Percentiles rank a stretch among this genome's conserved stretches.
These are phyloP conservation scores for Cordyceps farinosa DNA, from an alignment of 2,329 filamentous ascomycete genomes.

Conservation along the genomic window DNA sequence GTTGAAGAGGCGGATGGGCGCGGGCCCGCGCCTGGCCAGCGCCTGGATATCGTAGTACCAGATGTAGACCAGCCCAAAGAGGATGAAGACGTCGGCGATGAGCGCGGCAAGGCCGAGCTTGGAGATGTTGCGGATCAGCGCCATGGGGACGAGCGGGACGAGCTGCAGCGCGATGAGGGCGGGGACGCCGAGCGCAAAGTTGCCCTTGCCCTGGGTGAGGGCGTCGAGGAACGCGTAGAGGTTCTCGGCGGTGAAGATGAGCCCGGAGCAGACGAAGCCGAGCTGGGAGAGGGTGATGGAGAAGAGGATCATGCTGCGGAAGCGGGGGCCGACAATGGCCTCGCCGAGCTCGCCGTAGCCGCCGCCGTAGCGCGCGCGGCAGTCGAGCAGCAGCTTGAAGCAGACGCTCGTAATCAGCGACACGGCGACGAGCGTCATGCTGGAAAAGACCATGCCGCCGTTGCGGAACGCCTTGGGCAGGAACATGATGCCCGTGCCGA, in stretches of 20 bases:
- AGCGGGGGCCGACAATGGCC: constrained; percentile 58
- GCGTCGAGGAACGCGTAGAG: constrained; percentile 64
- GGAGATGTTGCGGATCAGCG: constrained; percentile 70
- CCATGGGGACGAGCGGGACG: constrained; percentile 60
- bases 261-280: constrained; percentile 73
- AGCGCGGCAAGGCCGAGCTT: constrained; percentile 68
- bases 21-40: constrained; percentile 54
- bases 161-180: constrained; percentile 65
- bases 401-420: constrained; percentile 65
- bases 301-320: constrained; percentile 62
- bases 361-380: constrained; percentile 60
- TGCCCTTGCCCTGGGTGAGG: constrained; percentile 47
- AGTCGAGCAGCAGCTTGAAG: constrained; percentile 68
- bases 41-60: constrained; percentile 65
- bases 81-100: constrained; percentile 68
- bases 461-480: constrained; percentile 76
- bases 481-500: constrained; percentile 80
- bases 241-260: constrained; percentile 77
- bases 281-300: constrained; percentile 73
- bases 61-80: constrained; percentile 68
- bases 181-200: constrained; percentile 48
- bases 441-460: constrained; percentile 72
- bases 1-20: constrained; percentile 66
- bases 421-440: constrained; percentile 62
- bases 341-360: constrained; percentile 73